Percentiles rank a stretch among this genome's conserved stretches.
These are phyloP conservation scores for Aphanomyces cochlioides DNA, from an alignment of 352 stramenopile species.

Conservation along the genomic window DNA sequence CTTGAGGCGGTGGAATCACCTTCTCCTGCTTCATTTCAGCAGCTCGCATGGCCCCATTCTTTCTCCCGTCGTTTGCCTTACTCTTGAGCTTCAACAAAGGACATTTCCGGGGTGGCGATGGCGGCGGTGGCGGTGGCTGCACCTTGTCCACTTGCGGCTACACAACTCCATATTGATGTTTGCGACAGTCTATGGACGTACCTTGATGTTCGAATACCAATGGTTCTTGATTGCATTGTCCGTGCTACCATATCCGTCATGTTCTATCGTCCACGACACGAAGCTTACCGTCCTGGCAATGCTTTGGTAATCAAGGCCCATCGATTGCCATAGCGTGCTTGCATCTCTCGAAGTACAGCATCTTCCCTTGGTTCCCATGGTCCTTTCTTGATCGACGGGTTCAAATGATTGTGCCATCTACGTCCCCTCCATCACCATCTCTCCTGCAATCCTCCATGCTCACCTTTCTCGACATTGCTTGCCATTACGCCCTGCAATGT, in stretches of 20 bases:
- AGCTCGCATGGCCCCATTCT: not conserved
- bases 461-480: conserved; percentile 77
- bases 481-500: conserved; percentile 33
- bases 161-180: not conserved
- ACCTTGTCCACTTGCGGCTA: not conserved
- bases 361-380: conserved; percentile 62
- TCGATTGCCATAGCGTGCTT: conserved; percentile 17
- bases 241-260: conserved; percentile 39
- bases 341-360: not conserved
- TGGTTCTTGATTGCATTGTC: conserved; percentile 99
- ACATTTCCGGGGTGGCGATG: too few relatives aligned
- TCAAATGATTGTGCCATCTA: conserved; percentile 68
- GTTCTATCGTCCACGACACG: not conserved
- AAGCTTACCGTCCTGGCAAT: conserved; percentile 6
- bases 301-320: conserved; percentile 16
- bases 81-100: not conserved
- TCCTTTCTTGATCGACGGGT: conserved; percentile 77
- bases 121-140: not conserved
- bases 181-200: not conserved
- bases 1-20: not conserved
- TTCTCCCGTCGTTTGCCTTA: not conserved
- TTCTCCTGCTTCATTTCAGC: not conserved
- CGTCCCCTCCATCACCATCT: not conserved
- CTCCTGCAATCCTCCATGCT: not conserved
- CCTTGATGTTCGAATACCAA: conserved; percentile 83